phyloP scores from a whole-genome alignment of 2,329 filamentous ascomycete species.

The Tolypocladium sp. region DNA sequence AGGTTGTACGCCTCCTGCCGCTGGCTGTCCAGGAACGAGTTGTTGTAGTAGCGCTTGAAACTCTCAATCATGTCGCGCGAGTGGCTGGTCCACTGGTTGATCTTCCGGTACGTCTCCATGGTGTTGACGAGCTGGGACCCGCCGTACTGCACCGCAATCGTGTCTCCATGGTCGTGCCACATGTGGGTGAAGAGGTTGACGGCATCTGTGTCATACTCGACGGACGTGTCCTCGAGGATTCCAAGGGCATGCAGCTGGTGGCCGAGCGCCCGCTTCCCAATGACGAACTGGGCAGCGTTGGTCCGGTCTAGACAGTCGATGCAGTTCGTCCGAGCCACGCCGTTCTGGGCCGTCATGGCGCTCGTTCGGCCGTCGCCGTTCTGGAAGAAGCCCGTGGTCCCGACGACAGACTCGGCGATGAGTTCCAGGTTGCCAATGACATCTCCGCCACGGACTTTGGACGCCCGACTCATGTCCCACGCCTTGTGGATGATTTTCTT shows the following conservation, averaged over 20 bases:
- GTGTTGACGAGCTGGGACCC: slow-evolving; percentile 97
- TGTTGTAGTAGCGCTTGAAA: slow-evolving; percentile 98
- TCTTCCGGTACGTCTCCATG: slow-evolving; percentile 98
- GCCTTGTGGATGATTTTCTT: slow-evolving; percentile 90
- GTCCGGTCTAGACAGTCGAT: slow-evolving; percentile 97
- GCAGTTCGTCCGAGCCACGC: slow-evolving; percentile 90
- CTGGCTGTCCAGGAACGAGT: slow-evolving; percentile 95
- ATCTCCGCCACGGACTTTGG: slow-evolving; percentile 85
- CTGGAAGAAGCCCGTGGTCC: slow-evolving; percentile 85
- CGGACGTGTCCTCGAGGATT: slow-evolving; percentile 65
- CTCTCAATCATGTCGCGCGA: slow-evolving; percentile 98
- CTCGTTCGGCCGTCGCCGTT: slow-evolving; percentile 69
- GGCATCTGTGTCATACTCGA: slow-evolving; percentile 92
- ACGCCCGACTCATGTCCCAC: slow-evolving; percentile 96
- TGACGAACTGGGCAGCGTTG: slow-evolving; percentile 95
- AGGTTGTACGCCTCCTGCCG: slow-evolving; percentile 96
- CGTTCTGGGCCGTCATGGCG: slow-evolving; percentile 68
- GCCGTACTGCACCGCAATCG: slow-evolving; percentile 94
- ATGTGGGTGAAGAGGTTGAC: slow-evolving; percentile 96
- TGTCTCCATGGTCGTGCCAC: slow-evolving; percentile 97
- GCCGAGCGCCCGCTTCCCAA: slow-evolving; percentile 87
- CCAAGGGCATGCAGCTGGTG: slow-evolving; percentile 88
- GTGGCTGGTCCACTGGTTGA: slow-evolving; percentile 97
- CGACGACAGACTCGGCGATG: slow-evolving; percentile 81
- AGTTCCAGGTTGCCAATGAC: slow-evolving; percentile 86